Evolutionary conservation across 78 protist species (phyloP), one percentile per base, ranked within the genome.

Genomic region (Chrysochromulina tobinii): DNA sequence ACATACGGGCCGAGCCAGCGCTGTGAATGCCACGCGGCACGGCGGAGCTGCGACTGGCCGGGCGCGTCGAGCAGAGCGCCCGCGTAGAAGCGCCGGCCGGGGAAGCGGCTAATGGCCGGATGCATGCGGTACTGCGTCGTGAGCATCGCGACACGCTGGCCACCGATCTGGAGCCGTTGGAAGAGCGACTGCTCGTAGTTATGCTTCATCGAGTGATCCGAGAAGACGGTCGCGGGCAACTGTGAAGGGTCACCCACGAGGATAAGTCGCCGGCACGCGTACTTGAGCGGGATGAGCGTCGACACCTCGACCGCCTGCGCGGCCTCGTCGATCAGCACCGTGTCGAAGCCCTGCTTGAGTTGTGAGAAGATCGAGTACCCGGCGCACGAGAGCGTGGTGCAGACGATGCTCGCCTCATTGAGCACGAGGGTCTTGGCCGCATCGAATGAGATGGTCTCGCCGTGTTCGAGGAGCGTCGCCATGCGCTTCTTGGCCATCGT

Each of bases 91-190:
- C 14, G 61, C 11, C 25, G 14, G 25, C 59, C 77, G 23, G 95
- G 95, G 75, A 66, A 92, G 59, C 17, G 15, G 48, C 68, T 58
- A 67, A 93, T 79, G 54, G 1, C 15, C 25, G 95, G 93, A 73
- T 93, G 93, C 95, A 93, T 93, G 53, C 95, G 79, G 88, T 93
- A 93, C 88, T 89, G 92, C 75, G 84, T 59, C 23, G 59, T 1
- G 15, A 89, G 77, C 67, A 79, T 5, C 6, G 81, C 38, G 81
- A 23, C 79, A 61, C 7, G 61, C 50, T 61, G 58, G 21, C 81
- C 81, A 64, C 81, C 50, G 27, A 8, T 77, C 83, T 83, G 93
- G 67, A 79, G 89, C 88, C 93, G 93, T 55, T 67, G 72, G 84
- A 89, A 79, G 58, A 79, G 88, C 11, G 61, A n/a, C 50, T 67